A percentile compares a stretch with the other conserved stretches of the same genome.
phyloP scores from a whole-genome alignment of 176 grass and related monocot genomes.

The Ensete glaucum region DNA sequence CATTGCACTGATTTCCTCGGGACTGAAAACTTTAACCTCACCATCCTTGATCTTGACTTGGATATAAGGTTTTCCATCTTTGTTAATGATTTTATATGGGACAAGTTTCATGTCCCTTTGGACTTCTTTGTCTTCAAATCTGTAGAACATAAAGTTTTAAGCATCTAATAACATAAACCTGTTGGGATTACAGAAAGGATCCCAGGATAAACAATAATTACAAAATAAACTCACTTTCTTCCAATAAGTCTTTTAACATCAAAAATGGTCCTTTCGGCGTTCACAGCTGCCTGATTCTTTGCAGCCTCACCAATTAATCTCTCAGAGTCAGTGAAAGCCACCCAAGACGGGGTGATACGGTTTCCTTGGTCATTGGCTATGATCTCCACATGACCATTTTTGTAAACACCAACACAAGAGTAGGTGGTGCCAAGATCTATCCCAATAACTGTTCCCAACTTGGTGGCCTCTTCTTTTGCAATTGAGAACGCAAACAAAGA shows the following conservation, averaged over 20 bases:
- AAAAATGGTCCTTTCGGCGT: slow-evolving; percentile 44
- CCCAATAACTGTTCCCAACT: slow-evolving; percentile 30
- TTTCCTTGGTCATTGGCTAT: slow-evolving; percentile 48
- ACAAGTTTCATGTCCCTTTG: slow-evolving; percentile 64
- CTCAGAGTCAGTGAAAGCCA: slow-evolving; percentile 62
- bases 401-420: slow-evolving; percentile 47
- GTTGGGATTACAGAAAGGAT: neutral
- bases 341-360: slow-evolving; percentile 65
- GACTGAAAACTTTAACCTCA: slow-evolving; percentile 51
- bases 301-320: slow-evolving; percentile 75
- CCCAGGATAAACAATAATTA: neutral
- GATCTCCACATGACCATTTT: slow-evolving; percentile 50
- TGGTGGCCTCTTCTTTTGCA: slow-evolving; percentile 38
- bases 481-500: slow-evolving; percentile 30
- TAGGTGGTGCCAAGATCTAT: slow-evolving; percentile 43
- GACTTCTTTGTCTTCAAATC: slow-evolving; percentile 48
- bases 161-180: neutral
- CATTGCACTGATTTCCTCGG: slow-evolving; percentile 72
- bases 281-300: slow-evolving; percentile 68
- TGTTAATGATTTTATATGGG: slow-evolving; percentile 53
- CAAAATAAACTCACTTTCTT: slow-evolving; percentile 16
- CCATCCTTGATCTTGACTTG: slow-evolving; percentile 44
- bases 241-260: slow-evolving; percentile 66
- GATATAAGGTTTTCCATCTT: slow-evolving; percentile 51
- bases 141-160: slow-evolving; percentile 7